These are phyloP conservation scores for Pseudonitzschia multistriata DNA, from an alignment of 108 stramenopile species.

Conservation along the genomic window DNA sequence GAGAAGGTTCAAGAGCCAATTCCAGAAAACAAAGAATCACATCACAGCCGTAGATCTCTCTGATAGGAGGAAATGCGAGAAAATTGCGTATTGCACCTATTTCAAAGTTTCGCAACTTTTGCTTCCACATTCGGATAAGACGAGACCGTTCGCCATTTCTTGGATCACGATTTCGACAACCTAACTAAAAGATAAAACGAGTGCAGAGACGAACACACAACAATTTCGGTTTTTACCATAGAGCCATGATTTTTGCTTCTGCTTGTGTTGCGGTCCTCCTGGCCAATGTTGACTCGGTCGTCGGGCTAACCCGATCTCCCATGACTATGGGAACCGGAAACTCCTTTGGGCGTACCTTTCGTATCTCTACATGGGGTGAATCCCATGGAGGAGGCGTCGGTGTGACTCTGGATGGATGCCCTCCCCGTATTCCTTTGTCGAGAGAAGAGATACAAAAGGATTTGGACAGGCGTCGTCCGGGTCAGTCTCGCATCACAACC, in stretches of 20 bases:
- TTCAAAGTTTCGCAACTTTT: background rate
- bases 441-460: conserved; percentile 91
- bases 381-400: conserved; percentile 98
- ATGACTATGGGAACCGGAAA: conserved; percentile 91
- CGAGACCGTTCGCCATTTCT: background rate
- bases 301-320: conserved; percentile 11
- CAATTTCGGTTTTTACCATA: background rate
- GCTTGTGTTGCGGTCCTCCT: background rate
- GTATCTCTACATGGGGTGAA: conserved; percentile 98
- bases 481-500: conserved; percentile 93
- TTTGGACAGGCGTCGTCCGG: conserved; percentile 94
- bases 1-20: too few relatives aligned
- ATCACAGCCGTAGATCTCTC: conserved; percentile 7
- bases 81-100: too few relatives aligned
- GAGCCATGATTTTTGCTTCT: background rate
- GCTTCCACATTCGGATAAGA: background rate
- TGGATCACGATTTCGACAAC: background rate
- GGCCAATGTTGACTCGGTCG: background rate
- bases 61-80: background rate
- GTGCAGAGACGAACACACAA: background rate
- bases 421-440: conserved; percentile 88
- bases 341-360: conserved; percentile 94
- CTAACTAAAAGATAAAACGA: background rate
- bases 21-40: background rate
- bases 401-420: conserved; percentile 95